Evolutionary conservation across 129 eudicot genomes (phyloP).

Genomic region (Saposhnikovia divaricata): DNA sequence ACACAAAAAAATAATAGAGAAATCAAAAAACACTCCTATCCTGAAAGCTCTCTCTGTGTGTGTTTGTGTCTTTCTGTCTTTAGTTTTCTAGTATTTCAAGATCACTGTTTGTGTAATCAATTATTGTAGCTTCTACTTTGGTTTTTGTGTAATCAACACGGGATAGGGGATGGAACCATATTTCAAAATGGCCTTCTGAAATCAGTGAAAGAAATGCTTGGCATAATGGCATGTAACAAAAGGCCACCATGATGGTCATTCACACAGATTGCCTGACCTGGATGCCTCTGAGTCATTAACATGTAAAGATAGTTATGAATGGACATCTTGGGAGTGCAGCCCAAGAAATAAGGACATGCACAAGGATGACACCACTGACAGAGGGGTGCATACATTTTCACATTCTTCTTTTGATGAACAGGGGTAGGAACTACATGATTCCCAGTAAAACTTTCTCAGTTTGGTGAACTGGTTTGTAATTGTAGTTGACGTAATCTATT

Average conservation of each 20-base stretch:
- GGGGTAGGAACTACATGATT: constrained; percentile 19
- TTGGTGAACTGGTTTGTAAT: constrained; percentile 34
- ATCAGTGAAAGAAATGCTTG: constrained; percentile 20
- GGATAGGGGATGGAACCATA: too few species aligned
- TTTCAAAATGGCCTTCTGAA: constrained; percentile 10
- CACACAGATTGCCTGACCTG: constrained; percentile 24
- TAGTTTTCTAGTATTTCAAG: too few species aligned
- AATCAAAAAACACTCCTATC: too few species aligned
- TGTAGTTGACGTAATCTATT: constrained; percentile 9
- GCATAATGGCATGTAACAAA: constrained; percentile 21
- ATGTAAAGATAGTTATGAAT: constrained; percentile 26
- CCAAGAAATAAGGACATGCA: constrained; percentile 22
- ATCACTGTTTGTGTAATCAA: too few species aligned
- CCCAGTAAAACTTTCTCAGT: constrained; percentile 21
- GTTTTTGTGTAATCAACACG: too few species aligned
- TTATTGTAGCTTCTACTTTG: too few species aligned
- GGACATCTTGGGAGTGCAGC: constrained; percentile 16
- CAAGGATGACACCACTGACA: constrained; percentile 22
- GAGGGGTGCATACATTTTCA: background rate
- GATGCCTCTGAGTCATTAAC: constrained; percentile 15
- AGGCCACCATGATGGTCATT: constrained; percentile 14
- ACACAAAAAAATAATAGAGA: too few species aligned
- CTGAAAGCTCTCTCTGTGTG: too few species aligned
- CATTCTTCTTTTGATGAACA: constrained; percentile 40
- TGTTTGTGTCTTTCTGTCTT: too few species aligned